phyloP scores from a whole-genome alignment of 352 stramenopile genomes.

The Globisporangium acanthophoron region DNA sequence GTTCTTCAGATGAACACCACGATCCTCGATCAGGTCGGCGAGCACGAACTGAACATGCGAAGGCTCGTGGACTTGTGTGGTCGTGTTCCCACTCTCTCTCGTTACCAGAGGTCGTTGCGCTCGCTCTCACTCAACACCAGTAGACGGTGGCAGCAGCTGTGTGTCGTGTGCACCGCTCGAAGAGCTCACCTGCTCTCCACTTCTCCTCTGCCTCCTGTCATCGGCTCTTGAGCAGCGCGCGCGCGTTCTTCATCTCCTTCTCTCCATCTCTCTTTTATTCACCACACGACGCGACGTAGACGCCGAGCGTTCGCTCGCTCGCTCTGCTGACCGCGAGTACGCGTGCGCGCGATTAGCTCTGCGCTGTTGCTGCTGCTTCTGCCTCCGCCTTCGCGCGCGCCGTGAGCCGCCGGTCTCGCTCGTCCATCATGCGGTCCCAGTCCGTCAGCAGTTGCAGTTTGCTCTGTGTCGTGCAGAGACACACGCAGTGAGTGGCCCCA shows the following conservation, averaged over 20 bases:
- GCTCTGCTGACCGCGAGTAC: no score
- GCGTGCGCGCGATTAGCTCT: conserved; percentile 4
- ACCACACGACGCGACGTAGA: no score
- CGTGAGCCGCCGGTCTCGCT: conserved; percentile 63
- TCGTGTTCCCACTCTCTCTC: background rate
- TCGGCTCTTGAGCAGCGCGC: no score
- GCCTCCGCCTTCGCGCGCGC: conserved; percentile 29
- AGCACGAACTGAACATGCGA: no score
- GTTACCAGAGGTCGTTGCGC: background rate
- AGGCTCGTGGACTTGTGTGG: background rate
- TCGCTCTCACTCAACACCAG: background rate
- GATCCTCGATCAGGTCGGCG: no score
- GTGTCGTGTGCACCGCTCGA: background rate
- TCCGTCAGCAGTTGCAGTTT: conserved; percentile 74
- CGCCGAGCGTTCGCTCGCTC: no score
- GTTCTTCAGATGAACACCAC: no score
- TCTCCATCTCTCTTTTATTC: no score
- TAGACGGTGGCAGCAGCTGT: no score
- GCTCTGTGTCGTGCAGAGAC: conserved; percentile 27
- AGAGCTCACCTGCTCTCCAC: background rate
- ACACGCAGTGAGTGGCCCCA: background rate
- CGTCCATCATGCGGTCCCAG: conserved; percentile 82
- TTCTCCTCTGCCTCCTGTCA: background rate
- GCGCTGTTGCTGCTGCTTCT: conserved; percentile 6
- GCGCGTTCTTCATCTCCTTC: no score